phyloP scores from a whole-genome alignment of 805 yeast species.

The Monosporozyma aquatica region DNA sequence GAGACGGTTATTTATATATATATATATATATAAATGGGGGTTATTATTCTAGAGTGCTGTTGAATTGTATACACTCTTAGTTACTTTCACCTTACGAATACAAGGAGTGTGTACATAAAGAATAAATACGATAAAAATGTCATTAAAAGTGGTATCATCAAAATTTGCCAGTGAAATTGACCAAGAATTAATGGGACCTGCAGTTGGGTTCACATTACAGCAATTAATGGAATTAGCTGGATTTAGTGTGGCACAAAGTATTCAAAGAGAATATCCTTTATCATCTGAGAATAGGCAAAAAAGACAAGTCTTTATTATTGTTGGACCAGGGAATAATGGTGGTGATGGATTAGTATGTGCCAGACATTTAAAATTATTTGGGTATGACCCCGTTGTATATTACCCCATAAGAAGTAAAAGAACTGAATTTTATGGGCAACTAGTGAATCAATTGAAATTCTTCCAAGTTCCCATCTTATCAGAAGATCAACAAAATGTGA shows the following conservation, averaged over 20 bases:
- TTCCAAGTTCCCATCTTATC: slow-evolving; percentile 53
- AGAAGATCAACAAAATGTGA: slow-evolving; percentile 30
- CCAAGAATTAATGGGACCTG: slow-evolving; percentile 75
- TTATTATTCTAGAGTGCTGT: no score
- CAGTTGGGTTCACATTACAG: slow-evolving; percentile 35
- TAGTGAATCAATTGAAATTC: slow-evolving; percentile 57
- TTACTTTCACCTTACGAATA: no score
- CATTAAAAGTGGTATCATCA: slow-evolving; percentile 28
- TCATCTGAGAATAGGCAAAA: slow-evolving; percentile 27
- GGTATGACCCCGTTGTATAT: slow-evolving; percentile 64
- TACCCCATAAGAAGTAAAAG: slow-evolving; percentile 64
- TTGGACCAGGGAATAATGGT: slow-evolving; percentile 94
- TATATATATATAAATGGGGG: no score
- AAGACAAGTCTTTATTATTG: slow-evolving; percentile 57
- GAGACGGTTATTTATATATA: no score
- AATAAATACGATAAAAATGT: background rate
- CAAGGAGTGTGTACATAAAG: no score
- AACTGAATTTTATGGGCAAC: slow-evolving; percentile 46
- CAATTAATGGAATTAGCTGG: slow-evolving; percentile 90
- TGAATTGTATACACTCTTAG: no score
- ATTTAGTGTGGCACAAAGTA: slow-evolving; percentile 82
- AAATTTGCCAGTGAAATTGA: slow-evolving; percentile 68
- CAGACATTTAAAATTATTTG: slow-evolving; percentile 74
- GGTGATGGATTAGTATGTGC: slow-evolving; percentile 98
- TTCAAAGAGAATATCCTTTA: slow-evolving; percentile 54